Evolutionary conservation across 1,284 basidiomycete genomes (phyloP), one percentile per base, ranked within the genome.

Genomic region (Rhodotorula sp.): DNA sequence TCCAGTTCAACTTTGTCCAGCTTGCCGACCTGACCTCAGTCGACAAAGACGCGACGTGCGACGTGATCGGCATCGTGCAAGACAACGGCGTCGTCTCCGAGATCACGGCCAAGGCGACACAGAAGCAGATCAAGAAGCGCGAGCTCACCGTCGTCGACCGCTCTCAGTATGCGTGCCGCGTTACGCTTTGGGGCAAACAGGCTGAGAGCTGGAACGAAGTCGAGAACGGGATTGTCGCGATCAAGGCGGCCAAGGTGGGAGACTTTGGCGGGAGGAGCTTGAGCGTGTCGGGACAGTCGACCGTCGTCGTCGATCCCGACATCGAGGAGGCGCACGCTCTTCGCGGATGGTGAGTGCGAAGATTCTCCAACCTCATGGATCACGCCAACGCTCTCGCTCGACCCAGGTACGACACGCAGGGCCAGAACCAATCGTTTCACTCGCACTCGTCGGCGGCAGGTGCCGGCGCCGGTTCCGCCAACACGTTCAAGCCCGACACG

Each of bases 181-280:
- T 98, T 74, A 99, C 96, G 4, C 83, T 99, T 10, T 99, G 96
- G 95, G 96, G 95, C 39, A 94, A 91, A 80, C 90, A 91, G 79
- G 96, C 95, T 2, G 94, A 98, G 79, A 86, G 86, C 57, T 99
- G 74, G 64, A 44, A 61, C 19, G 65, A 71, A 29, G 51, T 60
- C 32, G 76, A 77, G 20, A 46, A 64, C 30, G 67, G 70, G 22
- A 87, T 96, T 29, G 85, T 94, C 71, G 95, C 94, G 4, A 93
- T 96, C 85, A 97, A 96, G 82, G 91, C 92, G 30, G 92, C 93
- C 77, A 94, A 90, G 81, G 92, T 99, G 52, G 89, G 92, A 52
- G 95, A 98, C 76, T 99, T 92, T 80, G 90, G 90, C 77, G 95
- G 94, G 85, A 86, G 91, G 64, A 90, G 85, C 2, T 84, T 98